Conservation (phyloP, 179 eudicot species). For the Dionaea muscipula region DNA sequence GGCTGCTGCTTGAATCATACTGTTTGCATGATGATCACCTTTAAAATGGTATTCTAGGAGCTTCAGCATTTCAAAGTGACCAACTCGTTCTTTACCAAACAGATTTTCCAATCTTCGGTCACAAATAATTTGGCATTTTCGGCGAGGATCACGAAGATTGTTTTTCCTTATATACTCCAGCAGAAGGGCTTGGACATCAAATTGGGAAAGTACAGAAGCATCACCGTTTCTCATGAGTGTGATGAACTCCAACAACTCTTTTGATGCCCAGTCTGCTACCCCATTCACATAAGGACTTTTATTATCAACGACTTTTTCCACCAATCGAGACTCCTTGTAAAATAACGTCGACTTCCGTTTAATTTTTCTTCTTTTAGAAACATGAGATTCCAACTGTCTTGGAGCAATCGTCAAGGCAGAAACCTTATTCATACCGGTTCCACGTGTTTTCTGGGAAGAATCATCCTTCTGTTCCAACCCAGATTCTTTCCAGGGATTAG, state of each 20-base stretch:
- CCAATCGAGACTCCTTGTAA: conserved; percentile 21
- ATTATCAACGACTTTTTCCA: conserved; percentile 19
- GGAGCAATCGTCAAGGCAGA: not conserved
- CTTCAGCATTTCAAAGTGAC: conserved; percentile 96
- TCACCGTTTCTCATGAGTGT: conserved; percentile 86
- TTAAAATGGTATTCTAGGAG: conserved; percentile 90
- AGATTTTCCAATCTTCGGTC: conserved; percentile 67
- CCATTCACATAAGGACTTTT: conserved; percentile 22
- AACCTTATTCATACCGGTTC: conserved; percentile 21
- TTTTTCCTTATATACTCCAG: conserved; percentile 77
- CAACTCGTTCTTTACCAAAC: conserved; percentile 84
- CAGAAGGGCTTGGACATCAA: conserved; percentile 87
- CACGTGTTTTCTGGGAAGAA: conserved; percentile 25
- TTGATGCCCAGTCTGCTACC: conserved; percentile 74
- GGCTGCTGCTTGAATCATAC: conserved; percentile 56
- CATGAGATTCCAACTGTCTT: conserved; percentile 27
- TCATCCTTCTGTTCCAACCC: conserved; percentile 34
- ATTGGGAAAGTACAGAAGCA: conserved; percentile 55
- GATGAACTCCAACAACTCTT: conserved; percentile 85
- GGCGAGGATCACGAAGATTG: conserved; percentile 90
- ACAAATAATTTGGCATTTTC: conserved; percentile 85
- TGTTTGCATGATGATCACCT: conserved; percentile 63
- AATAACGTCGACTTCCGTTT: conserved; percentile 36
- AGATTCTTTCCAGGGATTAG: conserved; percentile 57
- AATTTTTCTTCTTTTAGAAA: conserved; percentile 47